Conservation (phyloP, 2,329 filamentous ascomycete genomes). For the Pseudogymnoascus sp. region DNA sequence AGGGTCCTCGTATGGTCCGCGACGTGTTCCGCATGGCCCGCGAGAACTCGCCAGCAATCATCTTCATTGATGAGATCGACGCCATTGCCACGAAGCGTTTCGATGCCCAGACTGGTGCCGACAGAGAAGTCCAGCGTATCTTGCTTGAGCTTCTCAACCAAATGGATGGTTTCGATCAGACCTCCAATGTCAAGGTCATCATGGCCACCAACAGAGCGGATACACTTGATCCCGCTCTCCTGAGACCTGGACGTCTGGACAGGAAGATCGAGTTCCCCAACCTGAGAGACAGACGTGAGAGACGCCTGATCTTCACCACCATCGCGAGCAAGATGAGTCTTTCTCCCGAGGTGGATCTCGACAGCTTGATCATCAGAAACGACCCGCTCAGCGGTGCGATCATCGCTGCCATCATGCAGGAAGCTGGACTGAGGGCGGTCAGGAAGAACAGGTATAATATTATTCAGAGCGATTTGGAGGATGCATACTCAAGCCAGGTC, state of each 20-base stretch:
- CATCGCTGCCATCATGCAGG: conserved; percentile 98
- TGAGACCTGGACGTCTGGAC: conserved; percentile 91
- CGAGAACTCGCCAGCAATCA: conserved; percentile 96
- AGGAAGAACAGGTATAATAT: conserved; percentile 99
- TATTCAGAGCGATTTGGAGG: conserved; percentile 92
- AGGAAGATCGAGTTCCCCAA: conserved; percentile 99
- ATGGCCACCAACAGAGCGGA: conserved; percentile 99
- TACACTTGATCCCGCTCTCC: conserved; percentile 87
- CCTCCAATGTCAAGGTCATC: conserved; percentile 98
- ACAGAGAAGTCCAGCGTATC: conserved; percentile 97
- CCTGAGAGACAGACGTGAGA: conserved; percentile 85
- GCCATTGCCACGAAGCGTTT: conserved; percentile 99
- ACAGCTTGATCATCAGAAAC: conserved; percentile 93
- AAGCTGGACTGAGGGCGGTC: conserved; percentile 88
- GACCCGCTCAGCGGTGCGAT: conserved; percentile 92
- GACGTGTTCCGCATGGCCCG: conserved; percentile 99
- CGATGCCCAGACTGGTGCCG: conserved; percentile 95
- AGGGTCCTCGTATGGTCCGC: conserved; percentile 96
- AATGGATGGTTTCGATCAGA: conserved; percentile 99
- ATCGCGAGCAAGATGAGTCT: conserved; percentile 96
- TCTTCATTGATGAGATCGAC: conserved; percentile 99
- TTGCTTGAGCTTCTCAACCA: conserved; percentile 95
- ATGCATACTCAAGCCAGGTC: conserved; percentile 94
- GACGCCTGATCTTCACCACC: conserved; percentile 94
- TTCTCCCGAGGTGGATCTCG: conserved; percentile 91